phyloP scores from a whole-genome alignment of 495 filamentous ascomycete genomes.

The Daldinia grandis region DNA sequence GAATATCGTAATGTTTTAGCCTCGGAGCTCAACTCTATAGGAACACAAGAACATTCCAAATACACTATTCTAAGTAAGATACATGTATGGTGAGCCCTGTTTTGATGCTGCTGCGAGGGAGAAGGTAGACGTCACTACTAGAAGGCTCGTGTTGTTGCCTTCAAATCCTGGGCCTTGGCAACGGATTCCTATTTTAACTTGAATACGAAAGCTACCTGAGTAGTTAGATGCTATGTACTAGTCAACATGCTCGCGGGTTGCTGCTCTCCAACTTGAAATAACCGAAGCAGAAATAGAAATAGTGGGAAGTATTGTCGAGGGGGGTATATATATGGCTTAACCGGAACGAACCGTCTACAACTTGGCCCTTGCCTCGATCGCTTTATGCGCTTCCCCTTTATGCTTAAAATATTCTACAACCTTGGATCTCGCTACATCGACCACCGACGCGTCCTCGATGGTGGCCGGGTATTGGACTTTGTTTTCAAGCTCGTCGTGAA shows the following conservation, averaged over 20 bases:
- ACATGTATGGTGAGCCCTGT: not conserved
- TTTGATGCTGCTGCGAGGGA: not conserved
- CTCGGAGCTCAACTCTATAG: not conserved
- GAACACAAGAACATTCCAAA: not conserved
- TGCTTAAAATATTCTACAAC: conserved; percentile 60
- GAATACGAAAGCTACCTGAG: not conserved
- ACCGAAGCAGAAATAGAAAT: not conserved
- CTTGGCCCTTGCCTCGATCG: conserved; percentile 66
- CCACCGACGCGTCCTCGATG: conserved; percentile 61
- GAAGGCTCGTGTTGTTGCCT: not conserved
- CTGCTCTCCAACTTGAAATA: not conserved
- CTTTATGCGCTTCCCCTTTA: conserved; percentile 56
- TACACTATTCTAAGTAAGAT: not conserved
- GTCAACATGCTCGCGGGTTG: not conserved
- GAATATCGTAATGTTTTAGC: not conserved
- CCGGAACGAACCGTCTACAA: conserved; percentile 47
- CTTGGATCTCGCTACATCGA: conserved; percentile 58
- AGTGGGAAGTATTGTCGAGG: not conserved
- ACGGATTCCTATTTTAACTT: not conserved
- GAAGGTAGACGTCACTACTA: not conserved
- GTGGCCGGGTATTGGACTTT: conserved; percentile 61
- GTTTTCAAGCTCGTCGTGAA: conserved; percentile 59
- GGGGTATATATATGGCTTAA: not conserved
- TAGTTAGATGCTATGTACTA: not conserved
- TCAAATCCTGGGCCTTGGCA: not conserved